Evolutionary conservation across 257 asterid genomes (phyloP), one percentile per base, ranked within the genome.

Genomic region (Lycium ferocissimum): DNA sequence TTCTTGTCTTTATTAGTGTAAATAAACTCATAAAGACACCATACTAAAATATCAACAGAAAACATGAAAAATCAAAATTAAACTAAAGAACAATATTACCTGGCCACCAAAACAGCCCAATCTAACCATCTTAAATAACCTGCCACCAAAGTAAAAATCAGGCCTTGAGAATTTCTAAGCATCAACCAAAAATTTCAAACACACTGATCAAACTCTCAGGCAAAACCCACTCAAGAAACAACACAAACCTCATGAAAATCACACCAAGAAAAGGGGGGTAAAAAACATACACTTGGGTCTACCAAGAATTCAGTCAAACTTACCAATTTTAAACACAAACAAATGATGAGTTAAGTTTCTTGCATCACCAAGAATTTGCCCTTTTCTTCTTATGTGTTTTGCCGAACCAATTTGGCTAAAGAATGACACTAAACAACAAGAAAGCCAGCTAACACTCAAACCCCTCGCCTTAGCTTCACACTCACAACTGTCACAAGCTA

Each of bases 111-210:
- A 88, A 80, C 90, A 89, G 15, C 84, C 51, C 18, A 87, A 72
- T 49, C 87, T 90, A 40, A 75, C 89, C 91, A 90, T 90, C 83
- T 22, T 66, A 20, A 73, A 59, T 26, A 79, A 53, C 81, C 84
- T 69, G 82, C 70, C 26, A 63, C 82, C 53, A 62, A 80, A 59
- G n/a, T 10, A 65, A 66, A 86, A 71, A 33, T 66, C 58, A 37
- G 70, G 59, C 12, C 85, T 81, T 84, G 75, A 53, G 9, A 49
- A 12, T 11, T 79, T 35, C 43, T 66, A 82, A 89, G 38, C 80
- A 82, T 81, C 86, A 87, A 83, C 84, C 71, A 56, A 54, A 26
- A 58, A 56, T 9, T 57, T 14, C 71, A 83, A 83, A 18, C 35
- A 84, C 85, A 11, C 85, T 69, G 83, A 86, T 83, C 88, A 83